A percentile compares a stretch with the other conserved stretches of the same genome.
These are phyloP conservation scores for Tetracentron sinense DNA, from an alignment of 164 flowering plant species.

Conservation along the genomic window DNA sequence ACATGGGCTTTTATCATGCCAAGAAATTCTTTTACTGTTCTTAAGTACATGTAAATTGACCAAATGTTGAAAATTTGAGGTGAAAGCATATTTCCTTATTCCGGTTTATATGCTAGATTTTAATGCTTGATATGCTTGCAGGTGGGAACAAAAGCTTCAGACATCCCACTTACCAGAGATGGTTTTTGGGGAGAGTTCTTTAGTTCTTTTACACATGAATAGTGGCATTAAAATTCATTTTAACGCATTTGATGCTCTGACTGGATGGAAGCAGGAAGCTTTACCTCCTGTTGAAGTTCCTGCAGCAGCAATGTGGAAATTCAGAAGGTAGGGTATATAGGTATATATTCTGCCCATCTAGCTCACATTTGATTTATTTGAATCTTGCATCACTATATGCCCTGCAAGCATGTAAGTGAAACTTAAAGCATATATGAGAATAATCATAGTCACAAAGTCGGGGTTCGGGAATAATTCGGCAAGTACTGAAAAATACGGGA, in stretches of 20 bases:
- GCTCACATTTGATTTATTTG: not conserved
- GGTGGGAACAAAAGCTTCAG: conserved; percentile 81
- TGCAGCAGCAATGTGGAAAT: conserved; percentile 94
- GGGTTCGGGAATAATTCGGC: no score
- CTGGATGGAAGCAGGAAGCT: conserved; percentile 82
- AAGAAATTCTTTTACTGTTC: no score
- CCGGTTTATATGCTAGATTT: not conserved
- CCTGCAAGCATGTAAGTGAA: not conserved
- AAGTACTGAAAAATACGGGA: no score
- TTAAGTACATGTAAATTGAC: no score
- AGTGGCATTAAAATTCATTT: conserved; percentile 63
- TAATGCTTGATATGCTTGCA: conserved; percentile 25
- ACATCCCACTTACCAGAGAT: conserved; percentile 90
- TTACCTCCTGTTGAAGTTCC: conserved; percentile 97
- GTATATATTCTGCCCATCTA: not conserved
- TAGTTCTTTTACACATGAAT: conserved; percentile 53
- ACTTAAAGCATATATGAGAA: no score
- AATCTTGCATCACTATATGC: not conserved
- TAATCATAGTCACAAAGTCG: no score
- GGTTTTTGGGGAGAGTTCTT: conserved; percentile 86
- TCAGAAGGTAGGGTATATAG: conserved; percentile 52
- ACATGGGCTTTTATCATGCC: no score
- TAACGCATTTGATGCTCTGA: conserved; percentile 85
- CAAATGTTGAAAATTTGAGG: not conserved
- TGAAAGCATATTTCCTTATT: not conserved